Evolutionary conservation across 2,329 filamentous ascomycete genomes (phyloP), one percentile per base, ranked within the genome.

Genomic region (Pezicula radicicola): DNA sequence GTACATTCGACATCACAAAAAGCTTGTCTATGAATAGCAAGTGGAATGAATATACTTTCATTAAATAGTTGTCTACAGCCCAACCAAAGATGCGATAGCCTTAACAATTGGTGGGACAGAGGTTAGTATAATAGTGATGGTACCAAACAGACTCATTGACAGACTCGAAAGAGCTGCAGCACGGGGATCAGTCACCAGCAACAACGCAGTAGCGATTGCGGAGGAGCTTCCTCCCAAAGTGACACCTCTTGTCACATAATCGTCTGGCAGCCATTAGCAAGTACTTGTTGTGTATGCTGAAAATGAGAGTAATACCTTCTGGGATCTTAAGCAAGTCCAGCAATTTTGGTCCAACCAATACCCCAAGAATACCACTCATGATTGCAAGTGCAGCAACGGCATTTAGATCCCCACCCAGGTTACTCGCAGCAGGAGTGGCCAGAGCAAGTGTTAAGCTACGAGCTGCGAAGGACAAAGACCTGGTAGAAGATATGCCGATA

Each of bases 231-330:
- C 78, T 4, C 81, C 81, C n/a, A 84, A 64, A 1, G 80, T 80
- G 4, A 85, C 79, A 9, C 82, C 81, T n/a, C 80, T 69, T 1
- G 80, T 84, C 33, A 85, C 80, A 54, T 84, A 85, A 64, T 84
- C 82, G 58, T 84, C 81, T 77, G 13, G 16, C 9, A 16, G 44
- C 2, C 18, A 37, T 49, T 27, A 52, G 46, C 43, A 25, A 13
- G 18, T 3, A 27, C 13, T 41, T 12, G 3, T 13, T 16, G 21
- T 18, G 33, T n/a, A 16, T 3, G 15, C 9, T 13, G 12, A 5
- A 21, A 18, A 8, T 4, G 8, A 5, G 7, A 33, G 12, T 21
- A 69, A 60, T 50, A 77, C 76, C 76, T 65, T 83, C 76, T 0
- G 79, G 79, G 3, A 85, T 78, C 51, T 68, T 73, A 55, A 84